Percentiles rank a stretch among this genome's conserved stretches.
Conservation (phyloP, 208 protist species). For the Naegleria lovaniensis region DNA sequence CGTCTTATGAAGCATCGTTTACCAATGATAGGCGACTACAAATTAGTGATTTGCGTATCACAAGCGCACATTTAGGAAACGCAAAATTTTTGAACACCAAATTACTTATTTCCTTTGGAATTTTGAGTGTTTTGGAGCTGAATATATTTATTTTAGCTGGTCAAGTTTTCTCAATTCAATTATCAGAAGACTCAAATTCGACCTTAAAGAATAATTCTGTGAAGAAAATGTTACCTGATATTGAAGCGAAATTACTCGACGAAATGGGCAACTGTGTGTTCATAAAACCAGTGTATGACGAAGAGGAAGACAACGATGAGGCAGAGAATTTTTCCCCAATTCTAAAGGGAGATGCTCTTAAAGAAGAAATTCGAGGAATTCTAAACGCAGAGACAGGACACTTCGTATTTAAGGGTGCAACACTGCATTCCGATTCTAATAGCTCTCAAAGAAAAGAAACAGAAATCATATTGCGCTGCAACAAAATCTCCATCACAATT, state of each 20-base stretch:
- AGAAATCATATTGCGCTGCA: neutral
- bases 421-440: neutral
- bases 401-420: neutral
- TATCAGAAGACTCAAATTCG: neutral
- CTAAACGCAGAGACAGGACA: neutral
- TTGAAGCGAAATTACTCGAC: neutral
- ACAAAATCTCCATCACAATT: neutral
- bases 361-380: neutral
- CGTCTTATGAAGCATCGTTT: neutral
- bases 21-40: neutral
- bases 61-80: neutral
- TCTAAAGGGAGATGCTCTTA: neutral
- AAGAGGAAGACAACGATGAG: neutral
- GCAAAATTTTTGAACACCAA: neutral
- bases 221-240: neutral
- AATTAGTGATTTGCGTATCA: neutral
- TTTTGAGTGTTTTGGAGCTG: neutral
- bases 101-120: neutral
- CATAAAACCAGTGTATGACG: neutral
- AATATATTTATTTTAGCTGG: neutral
- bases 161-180: neutral
- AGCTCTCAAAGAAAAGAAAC: neutral
- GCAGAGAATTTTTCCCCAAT: neutral
- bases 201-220: neutral
- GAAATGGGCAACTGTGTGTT: neutral